A percentile compares a stretch with the other conserved stretches of the same genome.
Evolutionary conservation across 768 basidiomycete genomes (phyloP).

Genomic region (Jaapia argillacea): DNA sequence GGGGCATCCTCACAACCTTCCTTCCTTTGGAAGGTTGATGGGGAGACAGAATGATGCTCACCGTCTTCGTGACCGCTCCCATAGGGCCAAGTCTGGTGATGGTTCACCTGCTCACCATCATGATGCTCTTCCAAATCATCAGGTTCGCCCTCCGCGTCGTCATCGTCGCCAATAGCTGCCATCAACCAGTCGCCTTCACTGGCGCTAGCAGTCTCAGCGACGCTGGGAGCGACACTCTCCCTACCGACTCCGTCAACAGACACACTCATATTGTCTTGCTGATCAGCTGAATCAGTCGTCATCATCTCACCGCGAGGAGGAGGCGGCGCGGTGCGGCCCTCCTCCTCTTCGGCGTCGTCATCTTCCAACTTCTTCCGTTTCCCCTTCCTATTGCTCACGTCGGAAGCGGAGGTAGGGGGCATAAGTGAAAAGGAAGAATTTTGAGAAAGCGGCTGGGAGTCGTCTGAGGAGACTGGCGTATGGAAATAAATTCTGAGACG

Average conservation of each 20-base stretch:
- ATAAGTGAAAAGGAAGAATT: slow-evolving; percentile 28
- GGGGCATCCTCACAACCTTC: slow-evolving; percentile 9
- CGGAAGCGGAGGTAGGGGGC: slow-evolving; percentile 37
- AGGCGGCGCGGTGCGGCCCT: slow-evolving; percentile 56
- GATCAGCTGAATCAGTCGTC: slow-evolving; percentile 35
- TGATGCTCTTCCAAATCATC: slow-evolving; percentile 12
- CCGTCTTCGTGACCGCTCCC: slow-evolving; percentile 16
- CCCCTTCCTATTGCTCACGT: slow-evolving; percentile 54
- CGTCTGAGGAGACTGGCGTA: slow-evolving; percentile 77
- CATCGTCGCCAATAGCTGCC: slow-evolving; percentile 76
- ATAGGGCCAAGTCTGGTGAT: slow-evolving; percentile 15
- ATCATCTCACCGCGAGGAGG: slow-evolving; percentile 38
- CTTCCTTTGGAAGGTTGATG: slow-evolving; percentile 25
- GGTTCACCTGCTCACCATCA: slow-evolving; percentile 9
- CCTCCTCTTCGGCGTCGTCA: slow-evolving; percentile 74
- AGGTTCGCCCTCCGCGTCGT: slow-evolving; percentile 33
- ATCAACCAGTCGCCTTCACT: slow-evolving; percentile 85
- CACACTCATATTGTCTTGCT: slow-evolving; percentile 37
- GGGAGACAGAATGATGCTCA: slow-evolving; percentile 8
- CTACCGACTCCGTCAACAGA: slow-evolving; percentile 45
- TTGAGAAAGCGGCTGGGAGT: slow-evolving; percentile 66
- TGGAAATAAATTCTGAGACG: slow-evolving; percentile 90
- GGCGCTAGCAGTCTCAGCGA: slow-evolving; percentile 31
- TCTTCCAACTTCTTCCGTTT: slow-evolving; percentile 88
- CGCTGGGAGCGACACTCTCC: slow-evolving; percentile 57